phyloP scores from a whole-genome alignment of 2,329 filamentous ascomycete species.

The Mycosphaerella arachidis region DNA sequence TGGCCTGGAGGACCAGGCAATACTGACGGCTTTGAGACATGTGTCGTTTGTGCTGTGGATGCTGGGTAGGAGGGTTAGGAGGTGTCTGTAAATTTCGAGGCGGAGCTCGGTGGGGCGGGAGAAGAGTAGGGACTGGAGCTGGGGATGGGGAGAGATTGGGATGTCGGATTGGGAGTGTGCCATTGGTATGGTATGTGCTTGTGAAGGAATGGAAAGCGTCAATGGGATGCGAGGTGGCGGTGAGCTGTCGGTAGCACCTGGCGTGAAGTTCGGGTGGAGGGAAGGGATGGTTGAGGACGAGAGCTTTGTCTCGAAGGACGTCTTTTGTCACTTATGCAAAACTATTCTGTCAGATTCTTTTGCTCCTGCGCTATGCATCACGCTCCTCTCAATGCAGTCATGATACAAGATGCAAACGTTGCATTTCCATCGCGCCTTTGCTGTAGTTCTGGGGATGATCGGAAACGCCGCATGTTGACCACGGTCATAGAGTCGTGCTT shows the following conservation, averaged over 20 bases:
- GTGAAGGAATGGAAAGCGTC: background rate
- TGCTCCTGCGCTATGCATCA: background rate
- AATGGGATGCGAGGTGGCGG: background rate
- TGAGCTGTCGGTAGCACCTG: background rate
- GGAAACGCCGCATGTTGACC: background rate
- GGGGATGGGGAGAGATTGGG: background rate
- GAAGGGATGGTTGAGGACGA: background rate
- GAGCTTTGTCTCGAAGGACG: background rate
- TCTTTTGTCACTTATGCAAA: background rate
- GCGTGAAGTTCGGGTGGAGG: background rate
- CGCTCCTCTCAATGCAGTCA: background rate
- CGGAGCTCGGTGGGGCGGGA: conserved; percentile 1
- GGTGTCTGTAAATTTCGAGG: background rate
- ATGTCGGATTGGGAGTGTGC: background rate
- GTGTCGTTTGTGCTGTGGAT: conserved; percentile 1
- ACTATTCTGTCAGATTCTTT: background rate
- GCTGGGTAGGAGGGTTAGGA: background rate
- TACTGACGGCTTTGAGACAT: background rate
- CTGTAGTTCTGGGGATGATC: background rate
- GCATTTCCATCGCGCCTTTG: background rate
- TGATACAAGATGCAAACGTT: background rate
- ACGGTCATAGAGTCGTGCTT: background rate
- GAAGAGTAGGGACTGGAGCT: background rate
- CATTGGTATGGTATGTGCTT: background rate
- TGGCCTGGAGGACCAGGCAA: background rate